Base-by-base conservation (phyloP, 495 filamentous ascomycete genomes). In the Penicillium herquei region DNA sequence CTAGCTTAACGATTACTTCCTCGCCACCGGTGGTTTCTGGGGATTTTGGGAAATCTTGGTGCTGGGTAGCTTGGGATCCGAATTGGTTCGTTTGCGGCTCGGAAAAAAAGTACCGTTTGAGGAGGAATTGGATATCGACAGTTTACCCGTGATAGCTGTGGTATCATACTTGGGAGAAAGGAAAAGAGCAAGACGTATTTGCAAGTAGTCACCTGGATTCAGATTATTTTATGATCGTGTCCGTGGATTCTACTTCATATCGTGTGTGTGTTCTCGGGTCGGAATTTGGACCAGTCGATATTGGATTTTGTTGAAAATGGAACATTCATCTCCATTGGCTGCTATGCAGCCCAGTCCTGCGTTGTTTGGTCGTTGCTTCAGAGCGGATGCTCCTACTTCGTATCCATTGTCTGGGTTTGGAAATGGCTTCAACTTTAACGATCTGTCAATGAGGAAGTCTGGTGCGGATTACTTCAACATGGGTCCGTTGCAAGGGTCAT, bases 321-420 rank as follows among this genome's bases (percentile, higher is more conserved):
- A 96, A 74, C 86, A 86, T 44, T 98, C 93, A 47, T 98, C 94
- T 53, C 94, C 94, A 43, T 74, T 96, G 63, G 94, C 93, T 67
- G 91, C 92, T 39, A 90, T 98, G 88, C 92, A 91, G 79, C 90
- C 90, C 57, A 81, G 86, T 5, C 83, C 88, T 33, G 75, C 88
- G 44, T 69, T 80, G 34, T 78, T 78, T 48, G 78, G 80, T 2
- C 75, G 76, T 33, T 84, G 81, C 71, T 83, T 79, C 65, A 72
- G 78, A 44, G 70, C 74, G 45, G 81, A 86, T 57, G 68, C 75
- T 26, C 70, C 82, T 4, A 70, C 80, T 39, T 75, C 79, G 42
- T 81, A 78, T 61, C 63, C 78, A 3, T 76, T 85, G 62, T 75
- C 78, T 47, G 75, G 78, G 16, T 84, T 88, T 67, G 85, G 79